Evolutionary conservation across 2,329 filamentous ascomycete species (phyloP).

Genomic region (Helotiales sp.): DNA sequence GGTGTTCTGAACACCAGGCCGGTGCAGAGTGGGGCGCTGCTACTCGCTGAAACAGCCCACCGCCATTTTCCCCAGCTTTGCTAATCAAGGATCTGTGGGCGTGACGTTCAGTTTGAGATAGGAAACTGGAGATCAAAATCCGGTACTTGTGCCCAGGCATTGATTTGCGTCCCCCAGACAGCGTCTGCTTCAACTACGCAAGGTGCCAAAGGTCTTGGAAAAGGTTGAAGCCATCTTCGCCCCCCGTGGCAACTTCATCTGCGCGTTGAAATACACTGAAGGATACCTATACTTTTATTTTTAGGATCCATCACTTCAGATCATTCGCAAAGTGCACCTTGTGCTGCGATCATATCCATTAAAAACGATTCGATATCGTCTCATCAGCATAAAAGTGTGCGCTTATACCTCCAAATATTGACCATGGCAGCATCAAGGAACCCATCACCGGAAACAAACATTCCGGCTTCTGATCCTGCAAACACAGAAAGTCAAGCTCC

Average conservation of each 20-base stretch:
- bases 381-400: background rate
- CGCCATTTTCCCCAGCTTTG: background rate
- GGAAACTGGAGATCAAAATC: background rate
- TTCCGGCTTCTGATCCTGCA: conserved; percentile 7
- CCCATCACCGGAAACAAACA: conserved; percentile 8
- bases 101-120: background rate
- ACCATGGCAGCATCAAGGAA: conserved; percentile 10
- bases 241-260: background rate
- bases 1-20: background rate
- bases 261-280: background rate
- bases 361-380: conserved; percentile 4
- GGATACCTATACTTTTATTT: conserved; percentile 1
- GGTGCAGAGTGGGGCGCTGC: background rate
- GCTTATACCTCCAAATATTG: conserved; percentile 1
- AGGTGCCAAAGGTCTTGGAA: background rate
- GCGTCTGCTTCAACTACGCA: background rate
- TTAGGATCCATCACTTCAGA: background rate
- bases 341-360: background rate
- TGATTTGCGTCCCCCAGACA: background rate
- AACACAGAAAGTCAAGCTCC: conserved; percentile 2
- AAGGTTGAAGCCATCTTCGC: background rate
- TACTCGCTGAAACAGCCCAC: background rate
- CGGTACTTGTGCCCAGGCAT: background rate
- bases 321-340: background rate
- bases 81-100: background rate